Conservation (phyloP, 2,329 filamentous ascomycete genomes). For the Trichothecium roseum region DNA sequence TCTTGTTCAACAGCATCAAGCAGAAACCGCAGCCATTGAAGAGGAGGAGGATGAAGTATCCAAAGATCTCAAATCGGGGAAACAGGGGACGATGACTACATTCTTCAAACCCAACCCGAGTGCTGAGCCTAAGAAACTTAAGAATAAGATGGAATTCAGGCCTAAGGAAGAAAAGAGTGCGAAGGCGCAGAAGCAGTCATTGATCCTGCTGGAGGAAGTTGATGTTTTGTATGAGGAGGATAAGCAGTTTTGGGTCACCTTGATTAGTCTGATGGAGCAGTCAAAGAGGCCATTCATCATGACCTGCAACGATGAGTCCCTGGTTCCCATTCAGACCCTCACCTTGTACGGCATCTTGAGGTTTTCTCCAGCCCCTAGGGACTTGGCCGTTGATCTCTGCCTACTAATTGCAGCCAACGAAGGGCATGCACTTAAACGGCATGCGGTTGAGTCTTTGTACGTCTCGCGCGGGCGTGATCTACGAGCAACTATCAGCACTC, state of each 20-base stretch:
- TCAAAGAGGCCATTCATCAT: conserved; percentile 90
- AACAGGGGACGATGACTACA: conserved; percentile 68
- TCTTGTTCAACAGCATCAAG: conserved; percentile 51
- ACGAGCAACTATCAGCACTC: conserved; percentile 68
- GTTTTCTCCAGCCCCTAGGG: conserved; percentile 53
- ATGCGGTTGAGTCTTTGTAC: conserved; percentile 61
- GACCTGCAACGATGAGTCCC: conserved; percentile 85
- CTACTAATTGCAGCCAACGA: conserved; percentile 78
- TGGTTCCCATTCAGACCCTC: conserved; percentile 66
- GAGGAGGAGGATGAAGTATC: conserved; percentile 17
- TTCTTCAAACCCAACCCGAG: conserved; percentile 60
- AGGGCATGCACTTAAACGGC: conserved; percentile 65
- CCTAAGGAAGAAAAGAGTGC: conserved; percentile 15
- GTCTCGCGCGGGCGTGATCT: conserved; percentile 60
- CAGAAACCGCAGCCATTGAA: conserved; percentile 17
- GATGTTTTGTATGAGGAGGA: conserved; percentile 94
- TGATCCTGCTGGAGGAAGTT: conserved; percentile 89
- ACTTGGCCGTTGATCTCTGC: conserved; percentile 69
- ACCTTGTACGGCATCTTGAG: conserved; percentile 78
- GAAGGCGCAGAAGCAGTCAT: conserved; percentile 73
- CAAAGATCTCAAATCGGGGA: conserved; percentile 52
- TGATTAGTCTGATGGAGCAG: conserved; percentile 65
- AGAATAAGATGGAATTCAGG: conserved; percentile 13
- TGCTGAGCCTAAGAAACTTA: conserved; percentile 13
- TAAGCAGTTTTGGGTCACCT: conserved; percentile 83